A percentile compares a stretch with the other conserved stretches of the same genome.
These are phyloP conservation scores for Misopates orontium DNA, from an alignment of 257 asterid species.

Conservation along the genomic window DNA sequence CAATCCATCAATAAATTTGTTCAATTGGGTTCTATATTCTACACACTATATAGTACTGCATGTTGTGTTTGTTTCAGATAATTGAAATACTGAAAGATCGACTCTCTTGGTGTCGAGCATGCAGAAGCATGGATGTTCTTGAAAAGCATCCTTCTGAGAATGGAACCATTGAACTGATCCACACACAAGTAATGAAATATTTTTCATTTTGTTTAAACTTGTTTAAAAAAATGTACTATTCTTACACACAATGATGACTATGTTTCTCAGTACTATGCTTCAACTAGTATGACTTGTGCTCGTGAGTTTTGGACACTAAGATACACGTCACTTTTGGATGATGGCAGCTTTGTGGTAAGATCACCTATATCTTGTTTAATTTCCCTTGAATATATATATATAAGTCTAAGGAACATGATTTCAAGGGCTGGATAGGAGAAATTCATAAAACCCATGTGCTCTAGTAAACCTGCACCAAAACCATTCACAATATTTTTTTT, in stretches of 20 bases:
- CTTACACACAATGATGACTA: too few species aligned
- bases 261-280: conserved; percentile 25
- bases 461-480: too few species aligned
- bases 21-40: too few species aligned
- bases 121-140: conserved; percentile 24
- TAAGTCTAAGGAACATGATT: too few species aligned
- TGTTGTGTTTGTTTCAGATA: conserved; percentile 16
- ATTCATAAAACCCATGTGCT: too few species aligned
- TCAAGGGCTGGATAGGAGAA: too few species aligned
- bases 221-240: too few species aligned
- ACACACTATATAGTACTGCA: background rate
- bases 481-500: too few species aligned
- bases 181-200: conserved; percentile 20
- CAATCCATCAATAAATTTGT: too few species aligned
- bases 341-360: conserved; percentile 35
- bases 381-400: background rate
- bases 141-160: conserved; percentile 1
- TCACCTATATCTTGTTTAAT: background rate
- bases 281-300: conserved; percentile 30
- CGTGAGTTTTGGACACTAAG: conserved; percentile 36
- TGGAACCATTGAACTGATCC: conserved; percentile 24
- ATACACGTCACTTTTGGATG: conserved; percentile 26
- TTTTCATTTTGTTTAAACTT: too few species aligned
- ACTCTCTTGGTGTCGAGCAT: conserved; percentile 26
- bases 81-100: conserved; percentile 28